Evolutionary conservation across 306 rosid genomes (phyloP).

Genomic region (Mucuna pruriens): DNA sequence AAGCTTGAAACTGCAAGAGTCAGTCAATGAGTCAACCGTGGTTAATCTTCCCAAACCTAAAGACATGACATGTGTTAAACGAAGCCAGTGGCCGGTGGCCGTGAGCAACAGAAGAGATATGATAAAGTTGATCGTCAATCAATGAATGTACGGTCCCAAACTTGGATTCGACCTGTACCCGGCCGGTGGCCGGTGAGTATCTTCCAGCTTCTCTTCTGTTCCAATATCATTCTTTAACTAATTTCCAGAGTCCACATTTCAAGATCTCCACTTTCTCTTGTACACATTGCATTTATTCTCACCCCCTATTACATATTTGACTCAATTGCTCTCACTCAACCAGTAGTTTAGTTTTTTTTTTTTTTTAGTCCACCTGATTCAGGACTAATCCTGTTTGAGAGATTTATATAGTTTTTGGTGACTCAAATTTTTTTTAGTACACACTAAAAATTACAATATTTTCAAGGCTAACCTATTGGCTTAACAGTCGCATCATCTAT

Average conservation of each 20-base stretch:
- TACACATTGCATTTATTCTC: background rate
- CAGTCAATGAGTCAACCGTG: too few relatives aligned
- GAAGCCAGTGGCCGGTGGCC: background rate
- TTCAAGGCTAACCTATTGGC: too few relatives aligned
- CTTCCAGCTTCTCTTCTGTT: background rate
- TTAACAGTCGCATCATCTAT: too few relatives aligned
- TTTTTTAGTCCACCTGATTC: too few relatives aligned
- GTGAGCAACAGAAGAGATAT: background rate
- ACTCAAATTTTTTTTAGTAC: too few relatives aligned
- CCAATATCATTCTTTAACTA: background rate
- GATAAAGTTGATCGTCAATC: background rate
- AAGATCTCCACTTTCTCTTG: background rate
- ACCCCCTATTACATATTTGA: background rate
- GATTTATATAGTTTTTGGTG: too few relatives aligned
- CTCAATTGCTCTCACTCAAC: background rate
- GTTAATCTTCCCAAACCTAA: background rate
- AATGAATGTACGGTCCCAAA: background rate
- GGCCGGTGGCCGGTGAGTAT: background rate
- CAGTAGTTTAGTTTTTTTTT: too few relatives aligned
- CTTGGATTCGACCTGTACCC: background rate
- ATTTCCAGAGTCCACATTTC: background rate
- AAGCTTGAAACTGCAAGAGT: too few relatives aligned
- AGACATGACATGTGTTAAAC: background rate
- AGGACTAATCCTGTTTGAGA: too few relatives aligned
- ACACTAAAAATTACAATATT: too few relatives aligned